phyloP scores from a whole-genome alignment of 805 yeast species.

The Ogataea glucozyma region DNA sequence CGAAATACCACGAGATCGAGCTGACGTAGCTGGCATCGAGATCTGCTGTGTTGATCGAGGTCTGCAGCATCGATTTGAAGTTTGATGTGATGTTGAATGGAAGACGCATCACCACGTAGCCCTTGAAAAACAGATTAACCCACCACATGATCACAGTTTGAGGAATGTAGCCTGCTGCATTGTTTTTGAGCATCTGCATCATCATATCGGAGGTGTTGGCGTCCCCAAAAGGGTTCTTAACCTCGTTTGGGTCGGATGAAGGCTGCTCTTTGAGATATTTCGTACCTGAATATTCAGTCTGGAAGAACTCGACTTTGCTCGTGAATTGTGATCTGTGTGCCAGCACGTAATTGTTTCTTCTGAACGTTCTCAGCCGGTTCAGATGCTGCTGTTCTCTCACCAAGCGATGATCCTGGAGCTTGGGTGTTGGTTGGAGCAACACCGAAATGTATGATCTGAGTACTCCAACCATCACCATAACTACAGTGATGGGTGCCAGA shows the following conservation, averaged over 20 bases:
- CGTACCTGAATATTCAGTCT: conserved; percentile 39
- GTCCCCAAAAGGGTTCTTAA: conserved; percentile 67
- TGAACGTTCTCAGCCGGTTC: conserved; percentile 56
- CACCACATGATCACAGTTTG: conserved; percentile 95
- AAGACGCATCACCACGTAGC: conserved; percentile 80
- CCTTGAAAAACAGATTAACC: conserved; percentile 92
- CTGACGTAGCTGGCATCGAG: conserved; percentile 91
- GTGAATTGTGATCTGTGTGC: conserved; percentile 50
- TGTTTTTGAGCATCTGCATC: conserved; percentile 76
- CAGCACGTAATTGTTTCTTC: conserved; percentile 50
- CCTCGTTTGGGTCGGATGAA: conserved; percentile 38
- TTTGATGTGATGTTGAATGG: conserved; percentile 91
- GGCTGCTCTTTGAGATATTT: conserved; percentile 53
- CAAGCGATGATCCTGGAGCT: conserved; percentile 50
- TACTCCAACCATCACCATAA: conserved; percentile 86
- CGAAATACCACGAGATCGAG: conserved; percentile 93
- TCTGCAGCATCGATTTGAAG: conserved; percentile 90
- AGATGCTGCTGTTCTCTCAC: conserved; percentile 67
- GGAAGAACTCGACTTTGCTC: conserved; percentile 55
- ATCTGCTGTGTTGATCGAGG: conserved; percentile 80
- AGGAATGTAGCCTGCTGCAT: conserved; percentile 81
- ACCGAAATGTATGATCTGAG: conserved; percentile 67
- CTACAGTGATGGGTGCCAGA: conserved; percentile 80
- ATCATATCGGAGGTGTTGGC: conserved; percentile 71
- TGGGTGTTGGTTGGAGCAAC: conserved; percentile 59